Evolutionary conservation across 768 basidiomycete species (phyloP), one percentile per base, ranked within the genome.

Genomic region (Termitomyces sp.): DNA sequence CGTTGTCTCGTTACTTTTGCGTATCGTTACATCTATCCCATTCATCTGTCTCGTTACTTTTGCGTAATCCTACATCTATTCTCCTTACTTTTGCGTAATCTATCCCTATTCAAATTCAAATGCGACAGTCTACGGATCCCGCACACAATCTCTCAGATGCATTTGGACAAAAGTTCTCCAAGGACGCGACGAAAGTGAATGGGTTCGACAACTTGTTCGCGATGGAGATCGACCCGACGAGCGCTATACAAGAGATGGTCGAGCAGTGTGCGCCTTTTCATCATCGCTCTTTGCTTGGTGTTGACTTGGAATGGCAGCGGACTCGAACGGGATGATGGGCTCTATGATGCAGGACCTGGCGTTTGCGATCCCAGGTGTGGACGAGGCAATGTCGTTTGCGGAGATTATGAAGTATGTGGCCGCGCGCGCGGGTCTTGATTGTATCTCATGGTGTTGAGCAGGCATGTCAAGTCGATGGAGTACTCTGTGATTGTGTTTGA

Each of bases 401-500:
- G 97, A 99, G 72, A 97, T 99, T 70, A 99, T 98, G 97, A 99
- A 98, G 96, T 97, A 57, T 56, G 85, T n/a, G 74, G 52, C 32
- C 14, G 30, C 35, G 14, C 35, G 6, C 12, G 35, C 35, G 35
- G 35, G 16, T 43, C 19, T 23, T 46, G 11, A 46, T 39, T 43
- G n/a, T 12, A 55, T 28, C 23, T 58, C 52, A 41, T 27, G 32
- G n/a, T 48, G 25, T 57, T 43, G n/a, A 23, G 58, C 58, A 98
- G 95, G 70, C 96, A 99, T 71, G 97, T 99, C 72, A 98, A 99
- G 73, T 98, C 96, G 19, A 98, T 99, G 95, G 87, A 98, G 73
- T 99, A 95, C 79, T 96, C 94, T n/a, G 95, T 97, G 57, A 98
- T 99, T 68, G 95, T 99, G 35, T 99, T 99, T 68, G 97, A 99